phyloP scores from a whole-genome alignment of 2,329 filamentous ascomycete species.

The Colletotrichum sp. region DNA sequence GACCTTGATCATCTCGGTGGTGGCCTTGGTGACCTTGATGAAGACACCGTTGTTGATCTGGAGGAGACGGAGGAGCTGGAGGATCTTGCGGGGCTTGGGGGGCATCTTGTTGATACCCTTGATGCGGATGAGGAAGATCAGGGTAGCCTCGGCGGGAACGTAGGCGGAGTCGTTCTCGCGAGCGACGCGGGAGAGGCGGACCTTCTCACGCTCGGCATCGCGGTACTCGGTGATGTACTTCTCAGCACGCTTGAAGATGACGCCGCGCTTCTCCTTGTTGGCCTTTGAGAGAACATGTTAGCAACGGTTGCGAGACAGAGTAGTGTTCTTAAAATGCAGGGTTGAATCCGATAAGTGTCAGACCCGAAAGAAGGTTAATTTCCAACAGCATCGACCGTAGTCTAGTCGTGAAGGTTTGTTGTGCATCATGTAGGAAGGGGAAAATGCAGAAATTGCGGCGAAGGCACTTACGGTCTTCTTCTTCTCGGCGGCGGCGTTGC shows the following conservation, averaged over 20 bases:
- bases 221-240: constrained; percentile 99
- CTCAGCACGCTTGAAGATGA: constrained; percentile 99
- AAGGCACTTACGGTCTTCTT: constrained; percentile 85
- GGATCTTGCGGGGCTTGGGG: constrained; percentile 99
- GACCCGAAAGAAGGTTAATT: constrained; percentile 99
- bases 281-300: constrained; percentile 59
- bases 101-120: constrained; percentile 99
- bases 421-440: constrained; percentile 75
- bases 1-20: constrained; percentile 94
- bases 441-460: neutral
- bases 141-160: constrained; percentile 91
- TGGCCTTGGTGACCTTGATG: constrained; percentile 96
- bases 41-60: constrained; percentile 99
- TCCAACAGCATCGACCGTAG: constrained; percentile 95
- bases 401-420: constrained; percentile 92
- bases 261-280: constrained; percentile 97
- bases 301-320: neutral
- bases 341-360: constrained; percentile 62
- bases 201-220: constrained; percentile 96
- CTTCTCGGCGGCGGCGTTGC: constrained; percentile 79
- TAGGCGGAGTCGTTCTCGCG: constrained; percentile 94
- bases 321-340: constrained; percentile 21
- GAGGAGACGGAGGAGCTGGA: constrained; percentile 98
- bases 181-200: constrained; percentile 87
- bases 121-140: constrained; percentile 98